Base-by-base conservation (phyloP, 1,284 basidiomycete genomes). In the Phylloporus sp. region DNA sequence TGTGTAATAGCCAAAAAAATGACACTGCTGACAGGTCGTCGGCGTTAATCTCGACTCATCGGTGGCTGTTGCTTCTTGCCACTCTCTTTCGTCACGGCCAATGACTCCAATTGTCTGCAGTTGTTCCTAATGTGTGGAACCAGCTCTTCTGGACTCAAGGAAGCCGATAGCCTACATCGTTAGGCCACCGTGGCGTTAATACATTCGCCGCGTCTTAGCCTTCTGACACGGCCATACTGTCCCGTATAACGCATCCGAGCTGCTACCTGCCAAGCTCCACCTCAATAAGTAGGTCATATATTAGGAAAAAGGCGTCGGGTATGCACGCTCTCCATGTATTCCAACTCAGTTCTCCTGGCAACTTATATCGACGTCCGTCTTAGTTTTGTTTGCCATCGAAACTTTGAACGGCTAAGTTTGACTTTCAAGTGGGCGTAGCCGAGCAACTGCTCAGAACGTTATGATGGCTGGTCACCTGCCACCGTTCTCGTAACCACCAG, bases 401-500 rank as follows among this genome's bases (percentile, higher is more conserved):
- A 69, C 68, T 51, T 69, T 69, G 66, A 58, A 54, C 54, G 63
- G 66, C 59, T 42, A 61, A 61, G 58, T 62, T 53, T 62, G 32
- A 28, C 59, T 54, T 61, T 62, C 44, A 31, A 50, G 13, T 40
- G 60, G 44, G 15, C 46, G 34, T 44, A 50, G 62, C 62, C 62
- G 61, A 62, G 37, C 28, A 31, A 17, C n/a, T 18, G 46, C 20
- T 52, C 32, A 22, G 31, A 44, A 44, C 46, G 17, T 29, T 17
- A 46, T 49, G 51, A 20, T n/a, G n/a, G n/a, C 26, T 13, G 56
- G 56, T 29, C 57, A 56, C 60, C 29, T 39, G 47, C 52, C 51
- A 40, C 59, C 46, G 10, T 32, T 10, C 28, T 42, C 24, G 24
- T 39, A 34, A 26, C 53, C 29, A n/a, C 28, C 22, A 29, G 24